These are phyloP conservation scores for Podosphaera leucotricha DNA, from an alignment of 2,329 filamentous ascomycete genomes.

Conservation along the genomic window DNA sequence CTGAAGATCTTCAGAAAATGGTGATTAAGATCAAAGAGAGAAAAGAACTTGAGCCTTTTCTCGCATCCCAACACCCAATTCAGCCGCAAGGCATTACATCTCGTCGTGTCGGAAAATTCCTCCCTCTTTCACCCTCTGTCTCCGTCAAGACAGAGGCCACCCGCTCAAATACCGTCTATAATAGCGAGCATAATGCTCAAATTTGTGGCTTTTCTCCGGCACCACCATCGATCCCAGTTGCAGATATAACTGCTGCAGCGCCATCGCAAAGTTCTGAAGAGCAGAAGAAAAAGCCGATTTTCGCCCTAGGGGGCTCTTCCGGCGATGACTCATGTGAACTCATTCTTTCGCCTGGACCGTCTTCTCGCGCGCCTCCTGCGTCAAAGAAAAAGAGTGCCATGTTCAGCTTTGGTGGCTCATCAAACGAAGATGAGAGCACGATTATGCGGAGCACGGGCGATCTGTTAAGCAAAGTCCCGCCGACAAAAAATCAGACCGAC, in stretches of 20 bases:
- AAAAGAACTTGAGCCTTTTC: slow-evolving; percentile 37
- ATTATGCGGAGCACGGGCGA: slow-evolving; percentile 17
- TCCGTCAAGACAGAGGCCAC: slow-evolving; percentile 11
- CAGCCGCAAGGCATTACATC: slow-evolving; percentile 17
- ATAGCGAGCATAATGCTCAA: slow-evolving; percentile 24
- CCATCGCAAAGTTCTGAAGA: slow-evolving; percentile 22
- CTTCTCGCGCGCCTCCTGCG: neutral
- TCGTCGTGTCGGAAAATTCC: slow-evolving; percentile 17
- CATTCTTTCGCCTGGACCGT: slow-evolving; percentile 9
- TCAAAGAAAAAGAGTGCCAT: slow-evolving; percentile 30
- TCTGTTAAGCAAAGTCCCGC: slow-evolving; percentile 20
- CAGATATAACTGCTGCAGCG: slow-evolving; percentile 23
- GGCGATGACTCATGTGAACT: slow-evolving; percentile 17
- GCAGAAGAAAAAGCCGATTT: slow-evolving; percentile 32
- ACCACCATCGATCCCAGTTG: slow-evolving; percentile 23
- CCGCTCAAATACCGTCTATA: slow-evolving; percentile 14
- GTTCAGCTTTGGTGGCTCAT: slow-evolving; percentile 58
- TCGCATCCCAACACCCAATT: slow-evolving; percentile 20
- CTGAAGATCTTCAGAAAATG: slow-evolving; percentile 80
- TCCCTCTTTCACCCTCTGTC: slow-evolving; percentile 9
- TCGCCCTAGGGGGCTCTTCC: slow-evolving; percentile 21
- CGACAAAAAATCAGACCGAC: slow-evolving; percentile 52
- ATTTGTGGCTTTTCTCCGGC: slow-evolving; percentile 72
- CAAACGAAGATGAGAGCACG: slow-evolving; percentile 53
- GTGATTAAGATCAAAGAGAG: slow-evolving; percentile 78